These are phyloP conservation scores for Irpex lacteus DNA, from an alignment of 1,284 basidiomycete genomes.

Conservation along the genomic window DNA sequence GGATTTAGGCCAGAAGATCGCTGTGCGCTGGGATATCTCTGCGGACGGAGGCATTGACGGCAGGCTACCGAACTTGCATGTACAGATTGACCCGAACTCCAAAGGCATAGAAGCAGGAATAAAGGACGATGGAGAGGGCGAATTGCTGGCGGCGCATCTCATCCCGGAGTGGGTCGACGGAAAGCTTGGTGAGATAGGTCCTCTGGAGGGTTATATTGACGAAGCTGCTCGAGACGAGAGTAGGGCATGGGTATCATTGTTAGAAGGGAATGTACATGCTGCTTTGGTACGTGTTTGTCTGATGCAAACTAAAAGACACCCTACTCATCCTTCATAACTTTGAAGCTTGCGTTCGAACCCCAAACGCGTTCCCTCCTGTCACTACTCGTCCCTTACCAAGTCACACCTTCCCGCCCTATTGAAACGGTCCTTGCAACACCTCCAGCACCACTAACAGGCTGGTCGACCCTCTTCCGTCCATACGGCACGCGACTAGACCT, in stretches of 20 bases:
- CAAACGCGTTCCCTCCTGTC: conserved; percentile 35
- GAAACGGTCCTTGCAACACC: conserved; percentile 55
- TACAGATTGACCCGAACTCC: conserved; percentile 24
- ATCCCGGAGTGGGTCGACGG: conserved; percentile 73
- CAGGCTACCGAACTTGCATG: conserved; percentile 64
- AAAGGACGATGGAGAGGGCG: conserved; percentile 36
- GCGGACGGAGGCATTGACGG: conserved; percentile 65
- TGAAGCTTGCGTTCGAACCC: conserved; percentile 38
- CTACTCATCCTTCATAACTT: not conserved
- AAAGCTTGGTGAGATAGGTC: conserved; percentile 39
- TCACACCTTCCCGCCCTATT: conserved; percentile 24
- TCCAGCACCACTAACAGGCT: conserved; percentile 65
- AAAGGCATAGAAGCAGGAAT: conserved; percentile 13
- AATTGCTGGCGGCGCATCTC: conserved; percentile 58
- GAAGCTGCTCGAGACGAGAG: conserved; percentile 64
- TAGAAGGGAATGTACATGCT: conserved; percentile 73
- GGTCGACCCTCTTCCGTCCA: conserved; percentile 57
- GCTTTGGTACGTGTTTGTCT: conserved; percentile 46
- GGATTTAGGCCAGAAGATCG: conserved; percentile 28
- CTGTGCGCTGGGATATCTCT: conserved; percentile 62
- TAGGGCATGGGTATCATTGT: conserved; percentile 72
- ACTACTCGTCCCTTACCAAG: conserved; percentile 34
- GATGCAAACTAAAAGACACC: not conserved
- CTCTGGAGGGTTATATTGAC: conserved; percentile 65
- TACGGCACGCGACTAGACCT: conserved; percentile 55